Percentiles rank a stretch among this genome's conserved stretches.
Conservation (phyloP, 768 basidiomycete species). For the Rhizopogon vulgaris region DNA sequence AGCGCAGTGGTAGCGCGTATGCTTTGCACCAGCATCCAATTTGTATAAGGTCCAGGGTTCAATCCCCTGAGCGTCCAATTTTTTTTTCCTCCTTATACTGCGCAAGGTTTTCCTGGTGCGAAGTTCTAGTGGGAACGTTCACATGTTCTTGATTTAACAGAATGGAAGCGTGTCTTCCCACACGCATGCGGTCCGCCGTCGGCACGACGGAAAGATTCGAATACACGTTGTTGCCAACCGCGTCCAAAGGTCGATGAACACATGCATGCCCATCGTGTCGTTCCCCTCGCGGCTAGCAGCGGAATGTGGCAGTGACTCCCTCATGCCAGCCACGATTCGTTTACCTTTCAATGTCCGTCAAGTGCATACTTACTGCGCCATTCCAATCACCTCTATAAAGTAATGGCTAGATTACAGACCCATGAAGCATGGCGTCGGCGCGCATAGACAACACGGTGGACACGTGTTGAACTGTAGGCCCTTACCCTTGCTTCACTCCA, state of each 20-base stretch:
- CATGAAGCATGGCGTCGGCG: background rate
- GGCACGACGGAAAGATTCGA: too few relatives aligned
- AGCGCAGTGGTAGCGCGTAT: slow-evolving; percentile 38
- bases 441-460: background rate
- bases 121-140: too few relatives aligned
- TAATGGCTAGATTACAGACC: background rate
- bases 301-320: background rate
- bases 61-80: slow-evolving; percentile 37
- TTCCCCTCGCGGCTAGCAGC: background rate
- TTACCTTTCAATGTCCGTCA: background rate
- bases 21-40: slow-evolving; percentile 28
- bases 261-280: background rate
- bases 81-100: slow-evolving; percentile 8
- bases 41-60: slow-evolving; percentile 40
- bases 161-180: too few relatives aligned
- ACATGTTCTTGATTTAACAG: too few relatives aligned
- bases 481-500: background rate
- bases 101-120: too few relatives aligned
- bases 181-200: too few relatives aligned
- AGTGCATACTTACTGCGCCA: background rate
- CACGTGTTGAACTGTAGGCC: background rate
- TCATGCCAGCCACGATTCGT: background rate
- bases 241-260: too few relatives aligned
- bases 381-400: background rate
- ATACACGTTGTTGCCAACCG: too few relatives aligned